Evolutionary conservation across 2,329 filamentous ascomycete species (phyloP).

Genomic region (Aspergillus sp.): DNA sequence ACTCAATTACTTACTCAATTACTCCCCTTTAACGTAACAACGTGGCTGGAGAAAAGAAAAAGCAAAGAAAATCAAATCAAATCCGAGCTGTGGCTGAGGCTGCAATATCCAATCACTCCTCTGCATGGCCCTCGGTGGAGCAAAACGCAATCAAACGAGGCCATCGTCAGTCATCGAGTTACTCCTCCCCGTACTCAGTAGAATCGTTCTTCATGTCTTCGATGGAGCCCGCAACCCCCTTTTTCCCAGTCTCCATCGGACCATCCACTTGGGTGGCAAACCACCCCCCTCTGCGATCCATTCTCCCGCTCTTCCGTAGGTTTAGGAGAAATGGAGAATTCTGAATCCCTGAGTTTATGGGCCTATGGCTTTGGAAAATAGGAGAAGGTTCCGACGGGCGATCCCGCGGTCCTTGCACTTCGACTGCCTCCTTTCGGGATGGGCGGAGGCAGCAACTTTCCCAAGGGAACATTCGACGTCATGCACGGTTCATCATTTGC

Average conservation of each 20-base stretch:
- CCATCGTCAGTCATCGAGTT: conserved; percentile 7
- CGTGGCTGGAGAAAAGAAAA: background rate
- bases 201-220: conserved; percentile 14
- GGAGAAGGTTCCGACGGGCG: conserved; percentile 11
- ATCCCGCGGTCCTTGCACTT: background rate
- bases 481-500: conserved; percentile 22
- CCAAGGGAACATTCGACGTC: conserved; percentile 15
- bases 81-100: background rate
- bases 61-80: too few relatives aligned
- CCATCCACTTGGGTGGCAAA: conserved; percentile 5
- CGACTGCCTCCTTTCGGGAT: conserved; percentile 1
- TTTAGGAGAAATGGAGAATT: background rate
- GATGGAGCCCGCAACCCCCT: conserved; percentile 9
- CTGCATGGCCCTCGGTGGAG: background rate
- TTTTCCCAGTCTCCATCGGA: background rate
- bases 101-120: background rate
- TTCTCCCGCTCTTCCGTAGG: background rate
- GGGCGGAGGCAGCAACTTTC: conserved; percentile 5
- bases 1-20: too few relatives aligned
- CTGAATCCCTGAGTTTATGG: background rate
- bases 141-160: conserved; percentile 10
- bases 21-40: background rate
- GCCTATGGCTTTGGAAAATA: conserved; percentile 1
- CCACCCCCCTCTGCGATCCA: background rate
- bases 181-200: too few relatives aligned